Conservation (phyloP, 2,329 filamentous ascomycete species). For the Metarhizium anisopliae region DNA sequence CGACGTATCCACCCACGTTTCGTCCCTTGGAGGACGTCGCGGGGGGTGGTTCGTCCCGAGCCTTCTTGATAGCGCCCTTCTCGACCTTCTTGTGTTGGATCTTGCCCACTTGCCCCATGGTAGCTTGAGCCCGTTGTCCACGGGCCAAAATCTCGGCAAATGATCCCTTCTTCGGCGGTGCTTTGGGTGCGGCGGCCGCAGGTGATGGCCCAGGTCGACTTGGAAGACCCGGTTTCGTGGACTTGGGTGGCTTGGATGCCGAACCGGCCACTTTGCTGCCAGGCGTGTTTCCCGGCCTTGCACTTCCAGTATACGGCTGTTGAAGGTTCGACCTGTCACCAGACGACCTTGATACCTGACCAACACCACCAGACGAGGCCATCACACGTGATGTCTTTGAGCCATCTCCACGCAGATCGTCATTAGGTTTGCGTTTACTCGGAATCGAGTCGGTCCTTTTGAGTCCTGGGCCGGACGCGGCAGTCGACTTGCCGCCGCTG, state of each 20-base stretch:
- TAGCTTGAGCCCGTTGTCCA: slow-evolving; percentile 56
- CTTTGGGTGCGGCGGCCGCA: slow-evolving; percentile 30
- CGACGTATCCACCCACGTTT: slow-evolving; percentile 17
- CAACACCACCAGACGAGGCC: slow-evolving; percentile 6
- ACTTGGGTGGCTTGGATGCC: slow-evolving; percentile 15
- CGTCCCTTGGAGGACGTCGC: slow-evolving; percentile 18
- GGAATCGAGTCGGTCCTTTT: slow-evolving; percentile 16
- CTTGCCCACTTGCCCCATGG: slow-evolving; percentile 54
- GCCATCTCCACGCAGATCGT: slow-evolving; percentile 32
- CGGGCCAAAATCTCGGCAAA: slow-evolving; percentile 67
- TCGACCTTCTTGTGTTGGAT: slow-evolving; percentile 70
- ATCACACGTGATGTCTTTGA: slow-evolving; percentile 33
- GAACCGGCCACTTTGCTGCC: slow-evolving; percentile 15
- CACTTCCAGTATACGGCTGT: slow-evolving; percentile 3
- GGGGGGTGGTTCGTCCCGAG: slow-evolving; percentile 30
- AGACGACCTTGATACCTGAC: slow-evolving; percentile 1
- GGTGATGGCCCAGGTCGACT: slow-evolving; percentile 16
- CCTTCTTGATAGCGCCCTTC: slow-evolving; percentile 47
- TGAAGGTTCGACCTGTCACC: not conserved
- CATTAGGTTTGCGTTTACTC: slow-evolving; percentile 50
- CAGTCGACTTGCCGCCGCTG: slow-evolving; percentile 41
- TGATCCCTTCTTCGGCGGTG: slow-evolving; percentile 60
- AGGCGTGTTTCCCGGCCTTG: slow-evolving; percentile 11
- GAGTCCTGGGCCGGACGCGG: slow-evolving; percentile 21
- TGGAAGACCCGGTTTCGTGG: slow-evolving; percentile 10